Conservation (phyloP, 176 grass and related monocot species). For the Hordeum vulgare region MorexV3_pseudomolecules_assembly NC_058519.1:2349473-2349972, state of each 20-base stretch:
- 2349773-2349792: conserved; percentile 18
- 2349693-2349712: conserved; percentile 83
- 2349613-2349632: conserved; percentile 74
- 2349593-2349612: conserved; percentile 64
- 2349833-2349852: neutral
- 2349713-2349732: conserved; percentile 92
- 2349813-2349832: neutral
- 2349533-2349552: conserved; percentile 24
- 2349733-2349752: conserved; percentile 71
- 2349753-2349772: conserved; percentile 92
- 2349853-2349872: neutral
- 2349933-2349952: neutral
- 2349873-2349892: neutral
- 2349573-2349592: conserved; percentile 58
- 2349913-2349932: neutral
- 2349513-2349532: conserved; percentile 2
- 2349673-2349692: conserved; percentile 74
- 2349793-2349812: neutral
- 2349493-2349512: neutral
- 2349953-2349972: neutral
- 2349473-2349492: neutral
- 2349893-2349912: neutral
- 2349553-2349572: conserved; percentile 92
- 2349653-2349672: conserved; percentile 27
- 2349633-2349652: conserved; percentile 51